Evolutionary conservation across 345 rosid species (phyloP).

Genomic region (Boechera retrofracta): DNA sequence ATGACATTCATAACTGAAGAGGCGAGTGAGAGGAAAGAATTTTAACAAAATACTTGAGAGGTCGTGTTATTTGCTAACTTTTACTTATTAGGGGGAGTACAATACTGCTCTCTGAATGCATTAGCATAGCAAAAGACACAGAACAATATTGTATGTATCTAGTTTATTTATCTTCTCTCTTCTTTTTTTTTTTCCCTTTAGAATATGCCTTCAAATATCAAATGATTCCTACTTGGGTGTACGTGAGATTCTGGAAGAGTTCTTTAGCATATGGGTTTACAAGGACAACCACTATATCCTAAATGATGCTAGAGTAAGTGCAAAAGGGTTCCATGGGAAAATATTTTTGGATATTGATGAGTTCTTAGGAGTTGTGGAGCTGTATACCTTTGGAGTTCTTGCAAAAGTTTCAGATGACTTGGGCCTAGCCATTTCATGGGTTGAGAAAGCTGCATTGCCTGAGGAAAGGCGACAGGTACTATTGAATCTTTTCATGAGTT

Average conservation of each 20-base stretch:
- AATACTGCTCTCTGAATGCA: neutral
- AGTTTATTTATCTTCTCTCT: slow-evolving; percentile 15
- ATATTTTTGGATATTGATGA: slow-evolving; percentile 53
- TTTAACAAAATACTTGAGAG: slow-evolving; percentile 1
- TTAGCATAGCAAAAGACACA: neutral
- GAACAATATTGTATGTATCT: neutral
- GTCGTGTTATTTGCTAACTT: neutral
- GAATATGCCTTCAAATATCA: slow-evolving; percentile 81
- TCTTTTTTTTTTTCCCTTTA: slow-evolving; percentile 12
- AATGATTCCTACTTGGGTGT: slow-evolving; percentile 58
- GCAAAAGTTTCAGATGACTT: slow-evolving; percentile 58
- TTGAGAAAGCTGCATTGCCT: slow-evolving; percentile 76
- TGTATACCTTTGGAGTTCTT: slow-evolving; percentile 67
- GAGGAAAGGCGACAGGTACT: slow-evolving; percentile 79
- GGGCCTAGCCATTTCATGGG: slow-evolving; percentile 76
- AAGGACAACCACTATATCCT: slow-evolving; percentile 53
- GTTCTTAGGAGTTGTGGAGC: slow-evolving; percentile 68
- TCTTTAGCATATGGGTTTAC: slow-evolving; percentile 70
- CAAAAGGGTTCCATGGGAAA: slow-evolving; percentile 46
- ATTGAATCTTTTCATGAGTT: slow-evolving; percentile 6
- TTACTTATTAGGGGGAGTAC: neutral
- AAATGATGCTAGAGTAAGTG: slow-evolving; percentile 41
- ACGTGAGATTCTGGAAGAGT: slow-evolving; percentile 72
- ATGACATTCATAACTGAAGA: slow-evolving; percentile 1
- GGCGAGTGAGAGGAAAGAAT: neutral